phyloP scores from a whole-genome alignment of 1,284 basidiomycete genomes.

The Leucoagaricus sp. region DNA sequence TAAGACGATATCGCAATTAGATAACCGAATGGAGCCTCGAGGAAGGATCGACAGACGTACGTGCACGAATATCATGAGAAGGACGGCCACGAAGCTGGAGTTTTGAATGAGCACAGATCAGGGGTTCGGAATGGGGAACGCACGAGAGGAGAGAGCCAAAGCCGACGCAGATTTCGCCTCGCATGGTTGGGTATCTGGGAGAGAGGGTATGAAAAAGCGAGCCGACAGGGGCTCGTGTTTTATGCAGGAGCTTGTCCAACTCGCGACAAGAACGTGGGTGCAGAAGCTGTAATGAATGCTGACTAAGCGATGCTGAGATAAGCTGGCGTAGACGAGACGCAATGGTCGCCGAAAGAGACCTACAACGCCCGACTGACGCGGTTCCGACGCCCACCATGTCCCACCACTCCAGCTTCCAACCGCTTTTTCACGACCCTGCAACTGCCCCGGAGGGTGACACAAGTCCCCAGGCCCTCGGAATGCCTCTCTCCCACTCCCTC shows the following conservation, averaged over 20 bases:
- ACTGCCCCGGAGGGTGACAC: slow-evolving; percentile 26
- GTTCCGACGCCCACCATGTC: slow-evolving; percentile 20
- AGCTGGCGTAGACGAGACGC: background rate
- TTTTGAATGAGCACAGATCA: slow-evolving; percentile 22
- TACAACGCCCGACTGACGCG: slow-evolving; percentile 8
- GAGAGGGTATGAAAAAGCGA: slow-evolving; percentile 16
- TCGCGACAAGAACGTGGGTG: slow-evolving; percentile 38
- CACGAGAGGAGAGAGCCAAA: slow-evolving; percentile 69
- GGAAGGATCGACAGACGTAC: slow-evolving; percentile 41
- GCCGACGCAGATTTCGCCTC: slow-evolving; percentile 72
- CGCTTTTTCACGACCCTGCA: slow-evolving; percentile 22
- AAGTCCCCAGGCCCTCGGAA: slow-evolving; percentile 30
- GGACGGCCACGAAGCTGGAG: slow-evolving; percentile 58
- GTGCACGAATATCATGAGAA: slow-evolving; percentile 80
- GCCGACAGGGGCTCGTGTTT: slow-evolving; percentile 17
- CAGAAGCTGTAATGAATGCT: background rate
- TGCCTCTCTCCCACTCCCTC: slow-evolving; percentile 24
- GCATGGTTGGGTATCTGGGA: slow-evolving; percentile 40
- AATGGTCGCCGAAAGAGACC: slow-evolving; percentile 1
- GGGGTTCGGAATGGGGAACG: slow-evolving; percentile 28
- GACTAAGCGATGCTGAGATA: slow-evolving; percentile 1
- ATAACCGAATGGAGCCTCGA: slow-evolving; percentile 21
- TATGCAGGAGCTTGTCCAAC: slow-evolving; percentile 15
- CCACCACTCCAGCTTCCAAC: slow-evolving; percentile 22
- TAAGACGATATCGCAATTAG: slow-evolving; percentile 34